Conservation (phyloP, 352 stramenopile species). For the Phytopythium cucurbitacearum region DNA sequence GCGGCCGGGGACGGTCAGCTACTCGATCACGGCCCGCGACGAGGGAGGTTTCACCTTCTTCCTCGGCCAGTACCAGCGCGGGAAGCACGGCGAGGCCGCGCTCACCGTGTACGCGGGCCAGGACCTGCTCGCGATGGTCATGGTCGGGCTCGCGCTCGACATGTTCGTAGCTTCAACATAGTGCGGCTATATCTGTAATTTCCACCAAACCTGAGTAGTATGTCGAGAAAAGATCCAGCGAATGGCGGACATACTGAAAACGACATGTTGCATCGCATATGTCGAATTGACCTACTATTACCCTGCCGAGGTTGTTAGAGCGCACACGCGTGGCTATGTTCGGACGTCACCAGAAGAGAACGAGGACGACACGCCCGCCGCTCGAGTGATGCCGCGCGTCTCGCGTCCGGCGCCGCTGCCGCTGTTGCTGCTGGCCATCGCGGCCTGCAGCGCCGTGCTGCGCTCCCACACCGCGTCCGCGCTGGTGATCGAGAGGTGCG, state of each 20-base stretch:
- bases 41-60: slow-evolving; percentile 22
- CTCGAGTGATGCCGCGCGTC: slow-evolving; percentile 2
- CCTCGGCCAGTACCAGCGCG: slow-evolving; percentile 17
- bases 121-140: slow-evolving; percentile 22
- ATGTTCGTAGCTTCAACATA: slow-evolving; percentile 7
- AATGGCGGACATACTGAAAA: too few species aligned
- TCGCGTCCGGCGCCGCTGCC: slow-evolving; percentile 5
- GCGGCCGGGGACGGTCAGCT: slow-evolving; percentile 5
- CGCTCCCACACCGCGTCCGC: slow-evolving; percentile 4
- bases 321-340: too few species aligned
- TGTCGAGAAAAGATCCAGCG: not conserved
- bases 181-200: not conserved
- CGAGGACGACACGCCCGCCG: too few species aligned
- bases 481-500: slow-evolving; percentile 50
- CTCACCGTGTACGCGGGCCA: slow-evolving; percentile 17
- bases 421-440: slow-evolving; percentile 11
- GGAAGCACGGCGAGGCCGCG: slow-evolving; percentile 9
- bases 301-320: too few species aligned
- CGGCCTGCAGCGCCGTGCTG: slow-evolving; percentile 5
- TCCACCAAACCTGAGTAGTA: not conserved
- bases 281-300: too few species aligned
- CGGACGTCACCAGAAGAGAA: too few species aligned
- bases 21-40: slow-evolving; percentile 14
- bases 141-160: slow-evolving; percentile 17
- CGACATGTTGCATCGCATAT: too few species aligned